A percentile compares a stretch with the other conserved stretches of the same genome.
Conservation (phyloP, 371 early-diverging fungal species). For the Circinella umbellata region DNA sequence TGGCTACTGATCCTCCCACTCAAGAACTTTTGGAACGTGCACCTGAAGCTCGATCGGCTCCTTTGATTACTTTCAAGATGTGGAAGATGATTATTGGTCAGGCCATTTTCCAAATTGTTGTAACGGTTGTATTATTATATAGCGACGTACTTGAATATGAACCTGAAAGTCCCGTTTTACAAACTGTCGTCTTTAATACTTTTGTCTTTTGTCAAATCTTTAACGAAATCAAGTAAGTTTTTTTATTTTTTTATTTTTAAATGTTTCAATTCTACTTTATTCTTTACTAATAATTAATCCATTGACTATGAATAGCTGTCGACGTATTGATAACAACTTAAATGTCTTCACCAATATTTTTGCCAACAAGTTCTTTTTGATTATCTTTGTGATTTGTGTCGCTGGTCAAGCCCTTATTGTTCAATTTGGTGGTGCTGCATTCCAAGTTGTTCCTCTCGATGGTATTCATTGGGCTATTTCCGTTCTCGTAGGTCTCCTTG, state of each 20-base stretch:
- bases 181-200: constrained; percentile 71
- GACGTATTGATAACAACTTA: constrained; percentile 62
- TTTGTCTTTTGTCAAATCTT: constrained; percentile 78
- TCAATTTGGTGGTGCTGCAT: constrained; percentile 63
- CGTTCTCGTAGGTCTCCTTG: constrained; percentile 63
- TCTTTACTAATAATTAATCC: constrained; percentile 4
- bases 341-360: constrained; percentile 63
- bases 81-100: constrained; percentile 75
- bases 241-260: background rate
- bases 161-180: constrained; percentile 34
- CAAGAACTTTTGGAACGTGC: constrained; percentile 59
- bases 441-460: constrained; percentile 51
- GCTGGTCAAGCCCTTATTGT: constrained; percentile 64
- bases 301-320: constrained; percentile 45
- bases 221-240: constrained; percentile 64
- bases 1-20: constrained; percentile 76
- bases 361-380: constrained; percentile 60
- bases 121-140: constrained; percentile 62
- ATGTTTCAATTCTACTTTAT: background rate
- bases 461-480: constrained; percentile 71
- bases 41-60: constrained; percentile 65
- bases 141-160: constrained; percentile 40
- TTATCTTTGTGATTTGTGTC: constrained; percentile 58
- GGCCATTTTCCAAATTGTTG: constrained; percentile 63
- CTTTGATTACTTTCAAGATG: constrained; percentile 70